Evolutionary conservation across 495 filamentous ascomycete species (phyloP), one percentile per base, ranked within the genome.

Genomic region (Podospora pseudoanserina): DNA sequence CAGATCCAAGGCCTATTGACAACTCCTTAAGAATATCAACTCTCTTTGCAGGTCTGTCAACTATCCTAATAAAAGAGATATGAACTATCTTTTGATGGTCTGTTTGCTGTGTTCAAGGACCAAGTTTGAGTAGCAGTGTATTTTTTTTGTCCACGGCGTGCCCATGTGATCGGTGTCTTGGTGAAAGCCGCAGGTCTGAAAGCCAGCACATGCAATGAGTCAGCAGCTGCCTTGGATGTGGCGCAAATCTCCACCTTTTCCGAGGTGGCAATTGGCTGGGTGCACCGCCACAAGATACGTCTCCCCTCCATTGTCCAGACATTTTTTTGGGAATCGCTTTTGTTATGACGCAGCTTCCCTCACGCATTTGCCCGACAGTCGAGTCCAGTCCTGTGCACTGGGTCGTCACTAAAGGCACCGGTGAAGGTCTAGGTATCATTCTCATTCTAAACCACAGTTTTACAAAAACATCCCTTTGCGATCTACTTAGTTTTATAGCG

Each of bases 191-290:
- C 19, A 39, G 34, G 23, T 32, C 7, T 32, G 54, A 56, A 56
- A 56, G 4, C 54, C 55, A 58, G 55, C 7, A 58, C 20, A 19
- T 58, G 55, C 32, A 58, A 28, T 61, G 55, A 26, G 18, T 34
- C 57, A 59, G 57, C 69, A 61, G 53, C 20, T 63, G 55, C 55
- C 64, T 28, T n/a, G 18, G 3, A 23, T 26, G 53, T 58, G 55
- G 55, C 55, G 55, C 55, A 20, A 20, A 49, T 26, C 55, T 13
- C 55, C 55, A 23, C 55, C 23, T 26, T 58, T 58, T 58, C 5
- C 6, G 2, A 18, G 7, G 55, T 58, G 55, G 55, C 55, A 11
- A 58, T 58, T 58, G 55, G 55, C 18, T 23, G 4, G n/a, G n/a
- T 58, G 55, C 55, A 58, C 55, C 55, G 55, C 55, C 55, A 4